Conservation (phyloP, 108 stramenopile genomes). For the Pseudonitzschia pungens region DNA sequence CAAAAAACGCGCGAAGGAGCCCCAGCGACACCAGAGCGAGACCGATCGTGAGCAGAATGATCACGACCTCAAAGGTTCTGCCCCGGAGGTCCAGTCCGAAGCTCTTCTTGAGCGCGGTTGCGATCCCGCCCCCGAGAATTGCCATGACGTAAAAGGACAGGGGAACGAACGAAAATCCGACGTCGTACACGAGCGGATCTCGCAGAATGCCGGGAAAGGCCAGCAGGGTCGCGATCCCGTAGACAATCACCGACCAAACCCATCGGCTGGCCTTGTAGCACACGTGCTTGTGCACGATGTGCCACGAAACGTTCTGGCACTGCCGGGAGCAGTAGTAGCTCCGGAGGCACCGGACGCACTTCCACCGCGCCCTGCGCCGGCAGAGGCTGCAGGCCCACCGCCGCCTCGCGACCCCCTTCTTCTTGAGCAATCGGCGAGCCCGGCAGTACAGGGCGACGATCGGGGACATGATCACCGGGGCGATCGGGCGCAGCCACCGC, state of each 20-base stretch:
- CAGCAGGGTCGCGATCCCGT: slow-evolving; percentile 46
- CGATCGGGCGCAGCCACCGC: slow-evolving; percentile 74
- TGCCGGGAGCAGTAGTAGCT: slow-evolving; percentile 89
- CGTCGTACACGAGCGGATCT: slow-evolving; percentile 76
- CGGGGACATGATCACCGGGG: slow-evolving; percentile 78
- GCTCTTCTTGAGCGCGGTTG: slow-evolving; percentile 56
- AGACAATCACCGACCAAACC: slow-evolving; percentile 73
- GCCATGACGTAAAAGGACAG: slow-evolving; percentile 73
- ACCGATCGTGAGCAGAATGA: slow-evolving; percentile 65
- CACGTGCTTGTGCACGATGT: slow-evolving; percentile 91
- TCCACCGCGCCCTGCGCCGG: slow-evolving; percentile 85
- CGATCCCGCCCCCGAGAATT: slow-evolving; percentile 75
- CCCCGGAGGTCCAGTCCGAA: slow-evolving; percentile 78
- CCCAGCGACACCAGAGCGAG: slow-evolving; percentile 65
- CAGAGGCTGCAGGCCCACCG: slow-evolving; percentile 92
- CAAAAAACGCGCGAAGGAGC: slow-evolving; percentile 76
- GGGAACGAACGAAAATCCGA: slow-evolving; percentile 62
- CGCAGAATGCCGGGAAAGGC: slow-evolving; percentile 69
- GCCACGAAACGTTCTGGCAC: slow-evolving; percentile 93
- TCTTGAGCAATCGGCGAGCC: slow-evolving; percentile 79
- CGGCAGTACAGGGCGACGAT: slow-evolving; percentile 83
- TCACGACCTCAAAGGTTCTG: slow-evolving; percentile 63
- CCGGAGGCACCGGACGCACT: slow-evolving; percentile 87
- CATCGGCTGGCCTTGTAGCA: slow-evolving; percentile 88
- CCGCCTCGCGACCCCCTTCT: slow-evolving; percentile 80